These are phyloP conservation scores for Danielozyma ontarioensis DNA, from an alignment of 805 yeast species.

Conservation along the genomic window DNA sequence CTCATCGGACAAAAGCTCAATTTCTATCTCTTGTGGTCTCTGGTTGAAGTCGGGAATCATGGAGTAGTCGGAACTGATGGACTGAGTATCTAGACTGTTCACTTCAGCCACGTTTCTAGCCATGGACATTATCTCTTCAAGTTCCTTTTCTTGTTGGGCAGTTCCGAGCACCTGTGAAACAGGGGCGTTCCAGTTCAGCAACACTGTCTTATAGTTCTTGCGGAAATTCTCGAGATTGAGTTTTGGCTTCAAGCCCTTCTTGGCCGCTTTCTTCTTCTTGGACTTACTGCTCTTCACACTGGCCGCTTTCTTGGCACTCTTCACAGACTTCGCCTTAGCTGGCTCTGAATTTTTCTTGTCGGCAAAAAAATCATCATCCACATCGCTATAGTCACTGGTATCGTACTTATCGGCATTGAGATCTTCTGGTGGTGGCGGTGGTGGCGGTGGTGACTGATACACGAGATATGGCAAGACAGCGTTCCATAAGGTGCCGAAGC, in stretches of 20 bases:
- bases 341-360: constrained; percentile 3
- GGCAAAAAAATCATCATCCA: constrained; percentile 1
- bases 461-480: not conserved
- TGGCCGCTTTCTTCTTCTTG: not conserved
- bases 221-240: constrained; percentile 4
- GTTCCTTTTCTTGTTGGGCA: not conserved
- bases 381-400: constrained; percentile 1
- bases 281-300: not conserved
- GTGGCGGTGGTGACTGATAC: not conserved
- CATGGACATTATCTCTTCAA: not conserved
- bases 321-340: constrained; percentile 1
- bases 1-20: constrained; percentile 24
- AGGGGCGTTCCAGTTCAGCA: constrained; percentile 28
- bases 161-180: constrained; percentile 8
- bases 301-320: constrained; percentile 1
- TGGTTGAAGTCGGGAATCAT: constrained; percentile 1
- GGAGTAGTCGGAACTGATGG: not conserved
- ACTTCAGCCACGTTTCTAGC: no score
- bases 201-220: constrained; percentile 18
- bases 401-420: not conserved
- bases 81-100: not conserved
- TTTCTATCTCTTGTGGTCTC: constrained; percentile 17
- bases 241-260: not conserved
- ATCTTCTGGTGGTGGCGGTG: no score
- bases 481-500: not conserved